A percentile compares a stretch with the other conserved stretches of the same genome.
Evolutionary conservation across 345 rosid species (phyloP).

Genomic region (Bruguiera parviflora): DNA sequence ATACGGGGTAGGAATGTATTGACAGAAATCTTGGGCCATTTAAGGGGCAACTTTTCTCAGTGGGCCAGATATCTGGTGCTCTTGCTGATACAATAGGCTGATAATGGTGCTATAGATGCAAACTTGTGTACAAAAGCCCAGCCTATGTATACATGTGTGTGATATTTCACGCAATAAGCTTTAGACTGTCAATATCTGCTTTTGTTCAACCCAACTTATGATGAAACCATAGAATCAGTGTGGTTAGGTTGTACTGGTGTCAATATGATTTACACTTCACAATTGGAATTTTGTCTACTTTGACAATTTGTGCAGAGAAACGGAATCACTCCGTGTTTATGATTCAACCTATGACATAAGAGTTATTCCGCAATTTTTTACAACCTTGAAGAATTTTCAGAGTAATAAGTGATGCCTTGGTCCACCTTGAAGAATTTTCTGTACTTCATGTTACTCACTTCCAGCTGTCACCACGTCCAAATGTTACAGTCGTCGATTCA

Average conservation of each 20-base stretch:
- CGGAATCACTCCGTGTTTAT: not conserved
- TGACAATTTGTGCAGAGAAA: not conserved
- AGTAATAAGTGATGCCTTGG: no score
- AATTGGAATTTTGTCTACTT: not conserved
- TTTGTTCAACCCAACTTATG: no score
- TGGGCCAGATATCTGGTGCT: not conserved
- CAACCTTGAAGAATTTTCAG: no score
- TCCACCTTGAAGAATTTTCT: not conserved
- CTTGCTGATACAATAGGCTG: not conserved
- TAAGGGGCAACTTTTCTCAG: not conserved
- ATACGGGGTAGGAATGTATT: no score
- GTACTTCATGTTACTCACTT: not conserved
- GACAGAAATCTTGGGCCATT: no score
- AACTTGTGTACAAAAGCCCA: no score
- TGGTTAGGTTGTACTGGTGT: no score
- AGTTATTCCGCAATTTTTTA: not conserved
- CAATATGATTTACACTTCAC: no score
- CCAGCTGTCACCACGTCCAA: not conserved
- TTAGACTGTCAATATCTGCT: no score
- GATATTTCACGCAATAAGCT: no score
- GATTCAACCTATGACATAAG: not conserved
- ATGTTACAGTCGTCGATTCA: not conserved
- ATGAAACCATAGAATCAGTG: no score
- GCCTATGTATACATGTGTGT: no score
- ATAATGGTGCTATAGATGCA: not conserved